phyloP scores from a whole-genome alignment of 768 basidiomycete genomes.

The Rhizopogon salebrosus region DNA sequence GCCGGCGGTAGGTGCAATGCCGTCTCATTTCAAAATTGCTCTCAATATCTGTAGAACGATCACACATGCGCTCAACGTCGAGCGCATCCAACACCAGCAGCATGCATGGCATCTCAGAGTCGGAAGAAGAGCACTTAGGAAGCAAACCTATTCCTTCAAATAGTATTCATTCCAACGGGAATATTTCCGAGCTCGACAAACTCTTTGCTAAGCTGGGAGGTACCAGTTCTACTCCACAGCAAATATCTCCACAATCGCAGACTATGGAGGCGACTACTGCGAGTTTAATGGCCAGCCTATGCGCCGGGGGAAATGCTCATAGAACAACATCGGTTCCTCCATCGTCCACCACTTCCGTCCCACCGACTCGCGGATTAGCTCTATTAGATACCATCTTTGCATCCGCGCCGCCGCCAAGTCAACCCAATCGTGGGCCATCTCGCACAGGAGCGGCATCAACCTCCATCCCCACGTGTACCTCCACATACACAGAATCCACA shows the following conservation, averaged over 20 bases:
- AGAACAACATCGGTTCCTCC: conserved; percentile 23
- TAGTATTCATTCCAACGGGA: conserved; percentile 11
- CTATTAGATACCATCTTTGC: conserved; percentile 72
- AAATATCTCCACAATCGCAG: conserved; percentile 6
- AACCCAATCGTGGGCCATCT: conserved; percentile 14
- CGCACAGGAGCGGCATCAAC: conserved; percentile 2
- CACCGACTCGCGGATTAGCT: conserved; percentile 45
- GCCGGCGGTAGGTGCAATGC: conserved; percentile 17
- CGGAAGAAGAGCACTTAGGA: conserved; percentile 20
- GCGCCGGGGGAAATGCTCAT: conserved; percentile 12
- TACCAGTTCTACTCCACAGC: background rate
- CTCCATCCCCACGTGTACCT: conserved; percentile 9
- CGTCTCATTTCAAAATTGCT: background rate
- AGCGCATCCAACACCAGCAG: conserved; percentile 30
- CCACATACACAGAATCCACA: conserved; percentile 15
- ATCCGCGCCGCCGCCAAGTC: conserved; percentile 39
- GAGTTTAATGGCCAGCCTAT: conserved; percentile 41
- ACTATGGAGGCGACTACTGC: conserved; percentile 31
- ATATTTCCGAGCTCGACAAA: conserved; percentile 36
- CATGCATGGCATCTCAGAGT: conserved; percentile 30
- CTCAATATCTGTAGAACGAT: conserved; percentile 17
- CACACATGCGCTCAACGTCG: conserved; percentile 23
- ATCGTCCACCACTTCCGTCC: conserved; percentile 21
- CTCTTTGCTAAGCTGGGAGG: conserved; percentile 36
- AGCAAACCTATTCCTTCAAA: conserved; percentile 6